phyloP scores from a whole-genome alignment of 225 moss, liverwort and hornwort species.

The Neckera pumila region DNA sequence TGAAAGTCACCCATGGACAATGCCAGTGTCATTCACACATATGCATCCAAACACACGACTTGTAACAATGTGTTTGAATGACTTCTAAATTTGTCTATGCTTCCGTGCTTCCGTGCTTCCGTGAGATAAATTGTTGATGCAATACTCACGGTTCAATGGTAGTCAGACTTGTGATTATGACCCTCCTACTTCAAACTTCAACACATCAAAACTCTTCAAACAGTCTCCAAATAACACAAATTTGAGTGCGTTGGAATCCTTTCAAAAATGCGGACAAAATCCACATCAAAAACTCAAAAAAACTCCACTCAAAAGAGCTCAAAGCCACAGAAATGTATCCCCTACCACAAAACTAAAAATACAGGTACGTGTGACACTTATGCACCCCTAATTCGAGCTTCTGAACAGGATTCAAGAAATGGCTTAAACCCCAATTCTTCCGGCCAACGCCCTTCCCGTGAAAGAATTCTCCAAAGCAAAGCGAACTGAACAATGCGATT shows the following conservation, averaged over 20 bases:
- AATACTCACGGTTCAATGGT: background rate
- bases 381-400: background rate
- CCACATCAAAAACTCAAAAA: background rate
- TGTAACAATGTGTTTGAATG: background rate
- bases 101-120: background rate
- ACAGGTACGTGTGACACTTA: background rate
- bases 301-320: background rate
- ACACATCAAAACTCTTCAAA: background rate
- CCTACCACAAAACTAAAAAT: background rate
- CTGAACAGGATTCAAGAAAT: background rate
- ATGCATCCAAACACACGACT: background rate
- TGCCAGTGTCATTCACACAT: background rate
- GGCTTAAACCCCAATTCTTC: background rate
- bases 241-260: background rate
- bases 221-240: background rate
- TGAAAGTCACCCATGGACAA: background rate
- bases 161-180: background rate
- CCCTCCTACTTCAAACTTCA: background rate
- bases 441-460: background rate
- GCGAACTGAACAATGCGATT: background rate
- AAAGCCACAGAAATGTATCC: background rate
- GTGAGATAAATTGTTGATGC: background rate
- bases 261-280: background rate
- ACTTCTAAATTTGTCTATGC: background rate
- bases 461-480: background rate